Percentiles rank a stretch among this genome's conserved stretches.
Evolutionary conservation across 106 monocot species (phyloP).

Genomic region (Dendrobium huoshanense): DNA sequence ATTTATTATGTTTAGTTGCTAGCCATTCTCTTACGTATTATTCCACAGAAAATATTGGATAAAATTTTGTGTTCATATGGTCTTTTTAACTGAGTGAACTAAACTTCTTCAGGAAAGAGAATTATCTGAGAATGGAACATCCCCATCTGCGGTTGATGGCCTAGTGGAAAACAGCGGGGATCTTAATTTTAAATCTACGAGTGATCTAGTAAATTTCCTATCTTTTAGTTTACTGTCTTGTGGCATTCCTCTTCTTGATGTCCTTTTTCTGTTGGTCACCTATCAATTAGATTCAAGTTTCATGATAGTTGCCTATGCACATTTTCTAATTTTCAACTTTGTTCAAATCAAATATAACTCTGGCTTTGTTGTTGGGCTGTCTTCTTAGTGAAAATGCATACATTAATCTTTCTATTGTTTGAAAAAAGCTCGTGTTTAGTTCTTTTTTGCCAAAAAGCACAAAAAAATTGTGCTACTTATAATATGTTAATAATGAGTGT

Average conservation of each 20-base stretch:
- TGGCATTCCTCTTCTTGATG: not conserved
- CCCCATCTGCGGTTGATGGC: not conserved
- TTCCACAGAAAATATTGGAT: too few relatives aligned
- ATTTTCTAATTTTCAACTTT: not conserved
- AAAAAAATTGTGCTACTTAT: not conserved
- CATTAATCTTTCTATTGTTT: not conserved
- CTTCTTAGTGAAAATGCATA: not conserved
- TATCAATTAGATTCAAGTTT: not conserved
- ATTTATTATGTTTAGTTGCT: too few relatives aligned
- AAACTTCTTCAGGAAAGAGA: not conserved
- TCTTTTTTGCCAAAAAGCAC: too few relatives aligned
- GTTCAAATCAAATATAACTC: not conserved
- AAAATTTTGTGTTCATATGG: not conserved
- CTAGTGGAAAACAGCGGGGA: not conserved
- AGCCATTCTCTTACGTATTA: too few relatives aligned
- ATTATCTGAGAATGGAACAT: not conserved
- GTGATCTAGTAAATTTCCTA: not conserved
- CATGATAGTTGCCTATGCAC: not conserved
- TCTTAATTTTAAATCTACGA: not conserved
- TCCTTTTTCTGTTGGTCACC: not conserved
- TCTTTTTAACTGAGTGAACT: not conserved
- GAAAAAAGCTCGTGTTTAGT: not conserved
- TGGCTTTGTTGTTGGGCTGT: not conserved
- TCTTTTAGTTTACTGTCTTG: not conserved
- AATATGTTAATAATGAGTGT: not conserved